phyloP scores from a whole-genome alignment of 768 basidiomycete genomes.

The Tylopilus rubrobrunneus region DNA sequence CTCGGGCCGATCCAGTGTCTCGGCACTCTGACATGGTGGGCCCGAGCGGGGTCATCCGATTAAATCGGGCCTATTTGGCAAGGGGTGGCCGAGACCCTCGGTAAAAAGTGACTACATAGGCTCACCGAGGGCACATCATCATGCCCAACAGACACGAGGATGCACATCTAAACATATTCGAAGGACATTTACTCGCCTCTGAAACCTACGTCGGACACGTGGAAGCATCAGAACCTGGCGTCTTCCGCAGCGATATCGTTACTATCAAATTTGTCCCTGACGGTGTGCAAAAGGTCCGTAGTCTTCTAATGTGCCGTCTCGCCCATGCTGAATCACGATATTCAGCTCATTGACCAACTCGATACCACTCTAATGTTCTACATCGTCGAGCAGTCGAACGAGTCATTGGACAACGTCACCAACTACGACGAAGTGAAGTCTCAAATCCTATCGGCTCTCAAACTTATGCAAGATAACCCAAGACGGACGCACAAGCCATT shows the following conservation, averaged over 20 bases:
- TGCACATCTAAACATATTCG: conserved; percentile 83
- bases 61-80: too few species aligned
- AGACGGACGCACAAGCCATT: conserved; percentile 86
- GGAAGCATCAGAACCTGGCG: conserved; percentile 96
- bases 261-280: conserved; percentile 90
- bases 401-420: conserved; percentile 75
- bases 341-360: conserved; percentile 87
- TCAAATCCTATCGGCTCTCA: conserved; percentile 72
- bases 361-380: conserved; percentile 90
- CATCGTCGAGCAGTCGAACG: conserved; percentile 80
- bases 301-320: neutral
- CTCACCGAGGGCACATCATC: conserved; percentile 82
- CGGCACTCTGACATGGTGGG: too few species aligned
- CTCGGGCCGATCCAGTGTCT: too few species aligned
- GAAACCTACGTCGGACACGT: conserved; percentile 99
- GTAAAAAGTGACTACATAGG: too few species aligned
- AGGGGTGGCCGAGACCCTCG: too few species aligned
- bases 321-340: neutral
- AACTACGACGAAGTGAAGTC: conserved; percentile 93
- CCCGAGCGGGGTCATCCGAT: too few species aligned
- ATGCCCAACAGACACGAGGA: conserved; percentile 99
- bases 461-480: conserved; percentile 88
- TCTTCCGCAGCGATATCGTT: conserved; percentile 93
- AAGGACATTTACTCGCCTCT: conserved; percentile 93
- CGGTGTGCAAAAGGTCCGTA: conserved; percentile 76